These are phyloP conservation scores for Colletotrichum costaricense DNA, from an alignment of 2,329 filamentous ascomycete species.

Conservation along the genomic window DNA sequence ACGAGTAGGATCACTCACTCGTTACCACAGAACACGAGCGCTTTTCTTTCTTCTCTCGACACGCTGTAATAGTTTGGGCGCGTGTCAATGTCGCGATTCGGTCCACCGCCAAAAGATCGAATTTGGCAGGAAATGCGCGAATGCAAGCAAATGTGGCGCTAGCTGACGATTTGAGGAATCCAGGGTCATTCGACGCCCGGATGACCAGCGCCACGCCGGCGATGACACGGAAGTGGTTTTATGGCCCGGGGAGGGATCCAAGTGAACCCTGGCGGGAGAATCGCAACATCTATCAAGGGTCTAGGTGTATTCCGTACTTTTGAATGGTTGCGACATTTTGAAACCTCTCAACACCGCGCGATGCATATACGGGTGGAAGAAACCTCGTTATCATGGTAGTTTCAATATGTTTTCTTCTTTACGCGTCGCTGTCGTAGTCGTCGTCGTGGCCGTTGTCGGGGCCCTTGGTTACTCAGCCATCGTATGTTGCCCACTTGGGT, in stretches of 20 bases:
- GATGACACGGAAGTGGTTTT: not conserved
- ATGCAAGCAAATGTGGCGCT: not conserved
- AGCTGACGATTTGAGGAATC: not conserved
- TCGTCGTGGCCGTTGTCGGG: not conserved
- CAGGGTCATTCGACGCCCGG: not conserved
- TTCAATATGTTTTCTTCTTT: not conserved
- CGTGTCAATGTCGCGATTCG: not conserved
- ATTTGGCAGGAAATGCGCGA: not conserved
- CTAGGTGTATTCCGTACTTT: not conserved
- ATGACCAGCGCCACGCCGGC: conserved; percentile 2
- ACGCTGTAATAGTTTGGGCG: not conserved
- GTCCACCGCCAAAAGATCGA: not conserved
- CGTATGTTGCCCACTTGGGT: not conserved
- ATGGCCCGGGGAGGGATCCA: not conserved
- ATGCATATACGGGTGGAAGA: not conserved
- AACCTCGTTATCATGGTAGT: not conserved
- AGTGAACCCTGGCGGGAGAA: not conserved
- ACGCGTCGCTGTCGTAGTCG: not conserved
- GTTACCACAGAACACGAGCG: too few species aligned
- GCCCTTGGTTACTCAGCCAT: not conserved
- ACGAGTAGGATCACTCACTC: not conserved
- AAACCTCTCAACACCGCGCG: not conserved
- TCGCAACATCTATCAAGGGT: not conserved
- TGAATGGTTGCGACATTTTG: not conserved
- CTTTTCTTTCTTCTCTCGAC: not conserved